phyloP scores from a whole-genome alignment of 1,284 basidiomycete genomes.

The Takashimella tepidaria region DNA sequence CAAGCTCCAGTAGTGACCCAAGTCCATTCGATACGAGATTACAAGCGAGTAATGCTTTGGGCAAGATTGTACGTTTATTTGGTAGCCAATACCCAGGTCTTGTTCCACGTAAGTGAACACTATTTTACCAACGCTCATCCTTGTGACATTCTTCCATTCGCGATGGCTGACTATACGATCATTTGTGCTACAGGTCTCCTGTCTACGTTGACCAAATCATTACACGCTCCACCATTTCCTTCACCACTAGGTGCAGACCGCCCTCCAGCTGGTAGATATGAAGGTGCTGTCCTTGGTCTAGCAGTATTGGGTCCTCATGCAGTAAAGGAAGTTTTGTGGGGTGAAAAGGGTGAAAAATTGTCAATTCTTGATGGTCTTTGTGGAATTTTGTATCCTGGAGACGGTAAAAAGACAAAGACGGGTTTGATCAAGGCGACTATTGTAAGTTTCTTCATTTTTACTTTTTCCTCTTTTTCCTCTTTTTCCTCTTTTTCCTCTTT shows the following conservation, averaged over 20 bases:
- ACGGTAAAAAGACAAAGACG: constrained; percentile 25
- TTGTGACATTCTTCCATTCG: too few species aligned
- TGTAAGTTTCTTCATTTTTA: constrained; percentile 10
- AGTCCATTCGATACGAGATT: constrained; percentile 58
- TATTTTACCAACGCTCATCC: background rate
- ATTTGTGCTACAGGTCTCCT: constrained; percentile 69
- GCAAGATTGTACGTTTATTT: constrained; percentile 57
- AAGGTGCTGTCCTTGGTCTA: constrained; percentile 79
- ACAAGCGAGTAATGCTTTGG: constrained; percentile 73
- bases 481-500: too few species aligned
- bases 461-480: too few species aligned
- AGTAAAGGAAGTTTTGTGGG: constrained; percentile 63
- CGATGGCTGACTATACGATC: too few species aligned
- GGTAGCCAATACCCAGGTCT: constrained; percentile 52
- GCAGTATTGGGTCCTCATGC: constrained; percentile 77
- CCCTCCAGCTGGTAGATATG: constrained; percentile 60
- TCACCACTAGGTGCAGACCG: constrained; percentile 35
- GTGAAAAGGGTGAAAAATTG: constrained; percentile 26
- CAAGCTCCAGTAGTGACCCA: constrained; percentile 22
- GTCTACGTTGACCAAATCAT: constrained; percentile 83
- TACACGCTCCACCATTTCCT: constrained; percentile 49
- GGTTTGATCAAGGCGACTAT: constrained; percentile 31
- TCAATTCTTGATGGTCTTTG: constrained; percentile 28
- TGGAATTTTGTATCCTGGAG: constrained; percentile 30
- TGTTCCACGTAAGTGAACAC: constrained; percentile 39